Conservation (phyloP, 345 rosid genomes). For the Nasturtium officinale region DNA sequence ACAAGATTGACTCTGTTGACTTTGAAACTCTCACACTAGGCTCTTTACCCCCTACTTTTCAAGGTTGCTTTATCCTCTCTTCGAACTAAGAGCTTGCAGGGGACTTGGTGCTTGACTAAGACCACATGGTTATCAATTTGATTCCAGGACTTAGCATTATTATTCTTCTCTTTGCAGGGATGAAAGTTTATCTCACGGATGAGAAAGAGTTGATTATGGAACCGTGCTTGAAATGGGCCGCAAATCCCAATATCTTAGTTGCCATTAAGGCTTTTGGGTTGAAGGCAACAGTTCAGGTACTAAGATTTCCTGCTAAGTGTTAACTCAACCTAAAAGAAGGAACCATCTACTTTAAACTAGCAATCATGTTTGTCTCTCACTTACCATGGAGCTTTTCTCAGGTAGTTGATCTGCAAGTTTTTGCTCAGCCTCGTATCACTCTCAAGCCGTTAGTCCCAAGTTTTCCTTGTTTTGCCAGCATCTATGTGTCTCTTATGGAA, state of each 20-base stretch:
- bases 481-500: constrained; percentile 88
- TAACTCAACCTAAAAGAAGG: neutral
- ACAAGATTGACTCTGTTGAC: constrained; percentile 87
- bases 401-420: constrained; percentile 93
- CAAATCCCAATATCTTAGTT: constrained; percentile 75
- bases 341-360: neutral
- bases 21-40: constrained; percentile 87
- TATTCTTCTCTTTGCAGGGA: constrained; percentile 56
- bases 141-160: constrained; percentile 8
- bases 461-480: constrained; percentile 94
- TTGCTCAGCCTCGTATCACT: constrained; percentile 88
- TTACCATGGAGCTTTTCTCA: constrained; percentile 32
- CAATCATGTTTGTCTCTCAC: constrained; percentile 1
- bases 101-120: neutral
- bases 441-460: constrained; percentile 92
- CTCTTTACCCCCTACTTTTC: constrained; percentile 85
- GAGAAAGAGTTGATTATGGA: constrained; percentile 99
- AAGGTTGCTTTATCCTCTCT: constrained; percentile 47
- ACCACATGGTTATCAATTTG: neutral
- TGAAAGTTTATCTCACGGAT: constrained; percentile 92
- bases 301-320: constrained; percentile 14
- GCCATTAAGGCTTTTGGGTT: constrained; percentile 89
- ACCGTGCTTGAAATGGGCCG: constrained; percentile 91
- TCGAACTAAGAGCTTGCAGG: neutral
- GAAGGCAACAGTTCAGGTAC: constrained; percentile 92